phyloP scores from a whole-genome alignment of 1,284 basidiomycete species.

The Apiotrichum veenhuisii region DNA sequence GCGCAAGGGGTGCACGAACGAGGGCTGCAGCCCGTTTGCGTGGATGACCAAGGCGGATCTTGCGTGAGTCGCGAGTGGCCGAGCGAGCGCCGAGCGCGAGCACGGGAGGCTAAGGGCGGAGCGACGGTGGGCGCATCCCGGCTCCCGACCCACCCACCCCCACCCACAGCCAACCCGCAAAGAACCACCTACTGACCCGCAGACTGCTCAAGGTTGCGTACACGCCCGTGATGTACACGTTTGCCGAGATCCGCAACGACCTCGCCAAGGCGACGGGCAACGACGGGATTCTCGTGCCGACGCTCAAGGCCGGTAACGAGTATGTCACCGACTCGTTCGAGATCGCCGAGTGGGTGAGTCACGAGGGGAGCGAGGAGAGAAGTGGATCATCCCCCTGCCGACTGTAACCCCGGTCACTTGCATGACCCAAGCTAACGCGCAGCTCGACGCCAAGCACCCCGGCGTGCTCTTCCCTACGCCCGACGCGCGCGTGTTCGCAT shows the following conservation, averaged over 20 bases:
- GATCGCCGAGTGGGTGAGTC: constrained; percentile 31
- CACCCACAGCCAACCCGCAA: not conserved
- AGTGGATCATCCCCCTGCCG: not conserved
- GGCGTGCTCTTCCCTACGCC: not conserved
- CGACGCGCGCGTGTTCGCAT: not conserved
- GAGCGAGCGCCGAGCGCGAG: not conserved
- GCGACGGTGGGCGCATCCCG: too few species aligned
- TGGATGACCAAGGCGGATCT: not conserved
- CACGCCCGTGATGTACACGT: constrained; percentile 14
- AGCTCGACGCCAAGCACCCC: constrained; percentile 4
- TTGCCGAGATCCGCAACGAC: constrained; percentile 26
- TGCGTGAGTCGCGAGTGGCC: not conserved
- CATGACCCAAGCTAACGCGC: not conserved
- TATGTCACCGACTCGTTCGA: constrained; percentile 29
- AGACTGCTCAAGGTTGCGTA: constrained; percentile 25
- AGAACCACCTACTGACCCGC: not conserved
- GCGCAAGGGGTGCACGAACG: not conserved
- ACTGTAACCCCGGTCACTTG: not conserved
- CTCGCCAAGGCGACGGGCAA: constrained; percentile 27
- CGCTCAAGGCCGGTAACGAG: constrained; percentile 19
- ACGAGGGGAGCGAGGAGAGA: too few species aligned
- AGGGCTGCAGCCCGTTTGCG: not conserved
- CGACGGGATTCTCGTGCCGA: constrained; percentile 30
- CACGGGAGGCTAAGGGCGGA: too few species aligned
- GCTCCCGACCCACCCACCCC: too few species aligned